phyloP scores from a whole-genome alignment of 2,329 filamentous ascomycete species.

The Pseudofabraea citricarpa region DNA sequence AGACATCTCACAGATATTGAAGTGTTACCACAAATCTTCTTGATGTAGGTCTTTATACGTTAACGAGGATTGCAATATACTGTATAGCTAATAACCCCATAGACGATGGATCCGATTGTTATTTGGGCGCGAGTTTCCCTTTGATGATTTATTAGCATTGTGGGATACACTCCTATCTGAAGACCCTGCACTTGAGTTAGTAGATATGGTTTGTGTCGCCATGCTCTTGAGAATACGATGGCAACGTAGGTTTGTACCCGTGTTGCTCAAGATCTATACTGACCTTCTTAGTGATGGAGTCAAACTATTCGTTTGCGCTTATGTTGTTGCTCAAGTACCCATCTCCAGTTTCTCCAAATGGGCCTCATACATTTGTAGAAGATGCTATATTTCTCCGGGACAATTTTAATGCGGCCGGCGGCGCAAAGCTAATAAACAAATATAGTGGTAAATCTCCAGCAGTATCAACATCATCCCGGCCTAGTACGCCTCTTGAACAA shows the following conservation, averaged over 20 bases:
- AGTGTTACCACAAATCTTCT: constrained; percentile 91
- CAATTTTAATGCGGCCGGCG: constrained; percentile 59
- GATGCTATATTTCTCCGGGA: constrained; percentile 74
- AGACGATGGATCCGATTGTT: constrained; percentile 85
- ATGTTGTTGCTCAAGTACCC: constrained; percentile 83
- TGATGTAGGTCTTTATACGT: constrained; percentile 68
- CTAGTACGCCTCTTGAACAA: constrained; percentile 22
- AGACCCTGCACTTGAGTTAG: constrained; percentile 71
- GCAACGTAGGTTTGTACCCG: constrained; percentile 57
- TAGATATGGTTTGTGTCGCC: constrained; percentile 87
- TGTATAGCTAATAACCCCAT: no score
- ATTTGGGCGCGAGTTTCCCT: constrained; percentile 89
- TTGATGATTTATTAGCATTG: constrained; percentile 74
- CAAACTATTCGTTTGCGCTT: constrained; percentile 83
- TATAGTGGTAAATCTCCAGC: constrained; percentile 57
- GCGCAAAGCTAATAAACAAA: constrained; percentile 62
- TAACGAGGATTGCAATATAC: no score
- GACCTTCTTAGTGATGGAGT: constrained; percentile 60
- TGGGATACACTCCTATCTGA: constrained; percentile 93
- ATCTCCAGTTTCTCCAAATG: constrained; percentile 53
- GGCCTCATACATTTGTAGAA: constrained; percentile 75
- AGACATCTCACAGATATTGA: constrained; percentile 78
- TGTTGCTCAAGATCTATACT: constrained; percentile 6
- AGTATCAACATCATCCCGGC: constrained; percentile 17
- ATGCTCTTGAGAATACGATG: constrained; percentile 92